Conservation (phyloP, 2,329 filamentous ascomycete species). For the Allantophomopsis cytisporea region DNA sequence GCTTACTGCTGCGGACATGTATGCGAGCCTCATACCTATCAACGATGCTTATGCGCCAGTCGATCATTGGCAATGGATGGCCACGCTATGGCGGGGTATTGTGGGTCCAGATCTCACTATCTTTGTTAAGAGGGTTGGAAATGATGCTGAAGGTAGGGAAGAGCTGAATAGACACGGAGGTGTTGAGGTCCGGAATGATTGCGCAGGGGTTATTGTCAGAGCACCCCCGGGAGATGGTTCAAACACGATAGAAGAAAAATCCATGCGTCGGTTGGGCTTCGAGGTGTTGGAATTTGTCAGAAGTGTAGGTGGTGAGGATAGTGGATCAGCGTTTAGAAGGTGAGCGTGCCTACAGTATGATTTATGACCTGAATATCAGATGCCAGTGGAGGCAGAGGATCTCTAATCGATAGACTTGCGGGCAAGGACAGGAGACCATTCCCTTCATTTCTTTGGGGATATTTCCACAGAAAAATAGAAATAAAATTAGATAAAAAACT, state of each 20-base stretch:
- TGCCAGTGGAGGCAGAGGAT: no score
- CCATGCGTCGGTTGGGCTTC: constrained; percentile 65
- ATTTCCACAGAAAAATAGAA: no score
- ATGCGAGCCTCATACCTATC: constrained; percentile 61
- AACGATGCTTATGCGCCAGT: constrained; percentile 63
- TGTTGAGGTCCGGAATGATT: constrained; percentile 42
- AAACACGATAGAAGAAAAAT: constrained; percentile 45
- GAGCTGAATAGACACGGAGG: constrained; percentile 26
- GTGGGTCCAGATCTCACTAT: constrained; percentile 70
- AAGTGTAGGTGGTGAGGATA: constrained; percentile 8
- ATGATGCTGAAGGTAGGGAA: constrained; percentile 9
- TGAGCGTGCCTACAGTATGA: no score
- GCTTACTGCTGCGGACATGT: constrained; percentile 63
- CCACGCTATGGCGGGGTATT: constrained; percentile 80
- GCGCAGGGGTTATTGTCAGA: constrained; percentile 39
- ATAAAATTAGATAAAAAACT: no score
- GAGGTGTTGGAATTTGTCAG: constrained; percentile 74
- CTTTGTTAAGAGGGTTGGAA: constrained; percentile 35
- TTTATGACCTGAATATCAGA: no score
- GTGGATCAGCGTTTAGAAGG: background rate
- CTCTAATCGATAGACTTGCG: no score
- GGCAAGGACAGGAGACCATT: no score
- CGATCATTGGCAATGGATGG: constrained; percentile 98
- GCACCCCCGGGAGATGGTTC: constrained; percentile 20
- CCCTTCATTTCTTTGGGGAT: no score